Percentiles rank a stretch among this genome's conserved stretches.
Conservation (phyloP, 2,329 filamentous ascomycete genomes). For the Ophiocordyceps robertsii region DNA sequence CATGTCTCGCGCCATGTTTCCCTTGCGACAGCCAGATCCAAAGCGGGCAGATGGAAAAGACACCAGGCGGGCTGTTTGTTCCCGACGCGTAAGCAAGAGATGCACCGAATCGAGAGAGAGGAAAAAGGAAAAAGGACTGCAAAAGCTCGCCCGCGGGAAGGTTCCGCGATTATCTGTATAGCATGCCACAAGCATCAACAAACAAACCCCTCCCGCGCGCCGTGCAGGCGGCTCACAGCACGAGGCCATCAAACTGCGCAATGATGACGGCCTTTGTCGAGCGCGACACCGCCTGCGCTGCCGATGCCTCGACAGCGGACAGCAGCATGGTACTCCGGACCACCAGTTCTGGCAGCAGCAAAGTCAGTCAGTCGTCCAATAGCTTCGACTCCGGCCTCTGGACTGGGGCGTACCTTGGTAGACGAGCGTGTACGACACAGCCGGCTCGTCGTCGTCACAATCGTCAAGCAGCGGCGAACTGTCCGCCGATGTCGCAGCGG, state of each 20-base stretch:
- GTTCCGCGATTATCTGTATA: too few species aligned
- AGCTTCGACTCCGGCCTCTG: too few species aligned
- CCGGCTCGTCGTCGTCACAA: constrained; percentile 14
- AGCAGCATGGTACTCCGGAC: constrained; percentile 51
- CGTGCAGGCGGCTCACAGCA: background rate
- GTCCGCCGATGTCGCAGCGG: constrained; percentile 15
- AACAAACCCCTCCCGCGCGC: too few species aligned
- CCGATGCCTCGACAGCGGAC: constrained; percentile 50
- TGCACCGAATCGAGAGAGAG: too few species aligned
- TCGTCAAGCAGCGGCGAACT: constrained; percentile 44
- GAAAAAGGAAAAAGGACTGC: too few species aligned
- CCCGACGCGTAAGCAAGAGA: too few species aligned
- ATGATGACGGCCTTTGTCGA: constrained; percentile 57
- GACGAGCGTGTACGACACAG: constrained; percentile 56
- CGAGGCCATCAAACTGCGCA: constrained; percentile 15
- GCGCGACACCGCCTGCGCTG: constrained; percentile 42
- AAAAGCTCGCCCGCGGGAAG: too few species aligned
- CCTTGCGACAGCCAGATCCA: too few species aligned
- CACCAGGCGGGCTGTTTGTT: too few species aligned
- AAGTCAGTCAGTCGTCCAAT: background rate
- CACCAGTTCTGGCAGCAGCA: constrained; percentile 46
- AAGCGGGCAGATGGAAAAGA: too few species aligned
- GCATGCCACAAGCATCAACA: too few species aligned
- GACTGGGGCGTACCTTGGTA: constrained; percentile 47
- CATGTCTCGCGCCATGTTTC: too few species aligned